These are phyloP conservation scores for Chytriomyces confervae DNA, from an alignment of 192 early-diverging fungal genomes.

Conservation along the genomic window DNA sequence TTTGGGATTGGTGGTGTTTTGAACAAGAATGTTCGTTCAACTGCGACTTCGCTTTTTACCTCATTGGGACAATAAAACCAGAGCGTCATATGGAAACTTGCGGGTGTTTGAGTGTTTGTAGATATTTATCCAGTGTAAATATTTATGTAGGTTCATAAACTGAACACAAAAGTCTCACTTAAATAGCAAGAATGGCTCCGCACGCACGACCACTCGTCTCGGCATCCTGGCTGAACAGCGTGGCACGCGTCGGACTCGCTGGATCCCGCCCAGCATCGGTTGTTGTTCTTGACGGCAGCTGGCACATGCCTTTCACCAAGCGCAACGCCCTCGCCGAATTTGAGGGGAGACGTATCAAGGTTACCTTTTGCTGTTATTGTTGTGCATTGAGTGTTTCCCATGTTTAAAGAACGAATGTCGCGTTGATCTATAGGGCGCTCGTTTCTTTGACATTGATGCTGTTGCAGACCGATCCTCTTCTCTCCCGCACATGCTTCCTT, in stretches of 20 bases:
- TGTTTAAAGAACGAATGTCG: too few relatives aligned
- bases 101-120: too few relatives aligned
- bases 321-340: conserved; percentile 72
- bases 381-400: background rate
- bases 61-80: too few relatives aligned
- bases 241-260: background rate
- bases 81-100: too few relatives aligned
- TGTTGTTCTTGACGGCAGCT: conserved; percentile 87
- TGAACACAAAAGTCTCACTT: too few relatives aligned
- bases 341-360: conserved; percentile 62
- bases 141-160: too few relatives aligned
- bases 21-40: conserved; percentile 39
- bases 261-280: conserved; percentile 41
- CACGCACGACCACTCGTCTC: conserved; percentile 15
- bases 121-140: too few relatives aligned
- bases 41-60: background rate
- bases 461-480: conserved; percentile 72
- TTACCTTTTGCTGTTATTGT: conserved; percentile 1
- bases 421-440: conserved; percentile 58
- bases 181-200: too few relatives aligned
- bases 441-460: conserved; percentile 90
- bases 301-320: conserved; percentile 82
- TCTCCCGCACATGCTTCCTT: conserved; percentile 93
- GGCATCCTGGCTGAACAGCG: background rate
- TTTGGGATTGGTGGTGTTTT: conserved; percentile 58